Evolutionary conservation across 192 early-diverging fungal species (phyloP).

Genomic region (Coemansia sp.): DNA sequence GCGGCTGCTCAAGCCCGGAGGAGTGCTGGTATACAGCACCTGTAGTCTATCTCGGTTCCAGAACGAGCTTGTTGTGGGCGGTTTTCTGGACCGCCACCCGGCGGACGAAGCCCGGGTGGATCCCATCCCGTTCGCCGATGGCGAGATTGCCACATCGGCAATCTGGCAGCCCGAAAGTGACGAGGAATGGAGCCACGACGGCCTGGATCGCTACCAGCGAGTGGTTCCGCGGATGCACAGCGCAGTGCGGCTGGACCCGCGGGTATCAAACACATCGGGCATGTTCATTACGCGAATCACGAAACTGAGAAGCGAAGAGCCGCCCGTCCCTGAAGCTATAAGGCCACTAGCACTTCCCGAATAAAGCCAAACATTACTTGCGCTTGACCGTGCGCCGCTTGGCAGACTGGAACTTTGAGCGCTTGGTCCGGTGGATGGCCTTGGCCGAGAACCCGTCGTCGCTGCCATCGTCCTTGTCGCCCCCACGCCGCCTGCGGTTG

Average conservation of each 20-base stretch:
- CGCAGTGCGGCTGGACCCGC: constrained; percentile 37
- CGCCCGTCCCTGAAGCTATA: too few relatives aligned
- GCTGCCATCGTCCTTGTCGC: constrained; percentile 4
- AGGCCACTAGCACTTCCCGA: too few relatives aligned
- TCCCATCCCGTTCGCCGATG: neutral
- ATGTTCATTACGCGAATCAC: constrained; percentile 73
- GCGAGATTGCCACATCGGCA: neutral
- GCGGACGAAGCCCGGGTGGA: constrained; percentile 26
- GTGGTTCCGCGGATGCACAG: constrained; percentile 16
- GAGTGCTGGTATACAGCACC: constrained; percentile 84
- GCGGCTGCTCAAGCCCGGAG: constrained; percentile 63
- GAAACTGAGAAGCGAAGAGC: constrained; percentile 58
- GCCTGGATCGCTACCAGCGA: neutral
- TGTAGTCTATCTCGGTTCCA: constrained; percentile 71
- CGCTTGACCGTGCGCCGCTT: constrained; percentile 24
- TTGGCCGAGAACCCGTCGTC: constrained; percentile 15
- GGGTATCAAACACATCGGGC: constrained; percentile 36
- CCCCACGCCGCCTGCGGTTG: constrained; percentile 24
- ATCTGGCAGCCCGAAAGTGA: constrained; percentile 12
- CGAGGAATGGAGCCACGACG: constrained; percentile 9
- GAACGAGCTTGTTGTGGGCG: constrained; percentile 79
- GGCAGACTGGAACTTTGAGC: constrained; percentile 27
- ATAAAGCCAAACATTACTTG: too few relatives aligned
- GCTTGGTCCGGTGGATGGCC: constrained; percentile 6
- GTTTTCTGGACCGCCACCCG: constrained; percentile 58